Percentiles rank a stretch among this genome's conserved stretches.
phyloP scores from a whole-genome alignment of 148 eudicot genomes.

The Persicaria tinctoria region DNA sequence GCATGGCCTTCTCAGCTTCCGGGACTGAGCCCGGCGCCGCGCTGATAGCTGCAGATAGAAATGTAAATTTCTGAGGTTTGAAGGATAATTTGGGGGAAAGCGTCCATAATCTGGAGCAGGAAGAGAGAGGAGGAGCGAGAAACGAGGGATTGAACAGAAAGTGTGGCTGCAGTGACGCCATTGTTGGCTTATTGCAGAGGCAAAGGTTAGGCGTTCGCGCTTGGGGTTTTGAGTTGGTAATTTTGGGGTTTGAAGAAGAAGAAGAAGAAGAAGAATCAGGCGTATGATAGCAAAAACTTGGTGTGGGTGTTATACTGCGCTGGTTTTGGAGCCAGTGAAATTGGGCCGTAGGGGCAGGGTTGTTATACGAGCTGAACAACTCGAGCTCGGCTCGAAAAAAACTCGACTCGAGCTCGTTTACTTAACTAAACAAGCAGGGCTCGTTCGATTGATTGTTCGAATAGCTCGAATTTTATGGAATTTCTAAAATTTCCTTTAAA shows the following conservation, averaged over 20 bases:
- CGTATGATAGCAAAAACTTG: background rate
- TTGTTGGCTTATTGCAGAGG: background rate
- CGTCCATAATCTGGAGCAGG: background rate
- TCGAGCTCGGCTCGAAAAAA: too few relatives aligned
- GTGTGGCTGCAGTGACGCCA: slow-evolving; percentile 1
- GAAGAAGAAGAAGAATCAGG: background rate
- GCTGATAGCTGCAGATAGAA: background rate
- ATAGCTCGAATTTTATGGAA: too few relatives aligned
- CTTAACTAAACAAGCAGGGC: too few relatives aligned
- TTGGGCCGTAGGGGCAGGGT: too few relatives aligned
- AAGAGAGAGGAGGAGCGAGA: background rate
- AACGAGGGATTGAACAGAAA: background rate
- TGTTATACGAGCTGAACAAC: too few relatives aligned
- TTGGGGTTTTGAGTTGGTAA: slow-evolving; percentile 1
- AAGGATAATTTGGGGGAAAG: background rate
- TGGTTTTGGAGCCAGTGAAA: too few relatives aligned
- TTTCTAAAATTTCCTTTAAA: too few relatives aligned
- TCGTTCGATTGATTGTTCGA: too few relatives aligned
- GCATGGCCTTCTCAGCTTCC: slow-evolving; percentile 34
- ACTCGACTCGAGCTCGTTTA: too few relatives aligned
- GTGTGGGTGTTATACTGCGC: too few relatives aligned
- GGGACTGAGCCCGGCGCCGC: slow-evolving; percentile 18
- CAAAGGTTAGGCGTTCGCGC: background rate
- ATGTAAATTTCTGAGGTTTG: slow-evolving; percentile 7
- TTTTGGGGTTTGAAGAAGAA: background rate